Base-by-base conservation (phyloP, 2,329 filamentous ascomycete species). In the Hawksworthiomyces lignivorus region DNA sequence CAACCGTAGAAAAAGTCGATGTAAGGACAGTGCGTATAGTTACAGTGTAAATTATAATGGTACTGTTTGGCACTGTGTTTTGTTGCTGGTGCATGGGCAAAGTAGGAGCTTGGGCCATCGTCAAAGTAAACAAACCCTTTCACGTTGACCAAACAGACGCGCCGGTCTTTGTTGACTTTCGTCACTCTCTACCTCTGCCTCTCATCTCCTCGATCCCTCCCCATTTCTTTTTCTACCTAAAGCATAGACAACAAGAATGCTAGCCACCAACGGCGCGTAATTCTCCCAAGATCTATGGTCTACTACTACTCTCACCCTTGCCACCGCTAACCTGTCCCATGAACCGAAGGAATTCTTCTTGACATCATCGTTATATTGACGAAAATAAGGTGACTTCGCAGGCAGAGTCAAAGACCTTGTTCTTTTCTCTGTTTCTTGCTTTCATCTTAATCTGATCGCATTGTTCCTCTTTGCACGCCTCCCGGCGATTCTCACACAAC, bases 61-160 rank as follows among this genome's bases (percentile, higher is more conserved):
- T 18, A 27, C n/a, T 36, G 26, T 20, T 31, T 19, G n/a, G 12
- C 21, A 18, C 14, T 15, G 19, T 20, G 17, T 15, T 31, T 21
- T 35, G 46, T 45, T 45, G 36, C 36, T 39, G 27, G 35, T n/a
- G 18, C 19, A 24, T 2, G 20, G 40, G 38, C 21, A 35, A 8
- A 26, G n/a, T n/a, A 39, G 44, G 41, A 50, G 48, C 48, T 50
- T 42, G 42, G 48, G 38, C 48, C 48, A 48, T n/a, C 20, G 7
- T 40, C 34, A 50, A 49, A 50, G 51, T 53, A 53, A 54, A 52
- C 46, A 50, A 51, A 47, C 47, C 39, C 27, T 15, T 11, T 26
- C 24, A 10, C 34, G n/a, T 20, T 26, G 39, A 30, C 46, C 46
- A 42, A 43, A 34, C 39, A 42, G 12, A 41, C 36, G 24, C 39